These are phyloP conservation scores for Epithele typhae DNA, from an alignment of 768 basidiomycete species.

Conservation along the genomic window DNA sequence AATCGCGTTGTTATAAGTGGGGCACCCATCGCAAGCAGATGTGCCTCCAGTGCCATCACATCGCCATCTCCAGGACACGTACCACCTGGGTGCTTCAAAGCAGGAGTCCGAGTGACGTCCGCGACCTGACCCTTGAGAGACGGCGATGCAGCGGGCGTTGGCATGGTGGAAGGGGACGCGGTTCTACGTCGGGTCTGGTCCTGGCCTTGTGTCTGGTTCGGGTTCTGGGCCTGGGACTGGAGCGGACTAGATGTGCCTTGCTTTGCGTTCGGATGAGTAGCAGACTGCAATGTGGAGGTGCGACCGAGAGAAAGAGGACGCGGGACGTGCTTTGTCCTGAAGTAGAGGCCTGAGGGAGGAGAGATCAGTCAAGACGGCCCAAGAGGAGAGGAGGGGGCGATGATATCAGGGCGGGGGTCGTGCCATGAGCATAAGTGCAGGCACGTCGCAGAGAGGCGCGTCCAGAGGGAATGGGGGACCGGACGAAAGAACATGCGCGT, in stretches of 20 bases:
- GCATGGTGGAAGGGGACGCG: constrained; percentile 19
- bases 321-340: constrained; percentile 75
- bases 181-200: constrained; percentile 11
- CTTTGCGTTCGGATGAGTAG: constrained; percentile 28
- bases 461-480: constrained; percentile 3
- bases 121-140: constrained; percentile 10
- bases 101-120: constrained; percentile 1
- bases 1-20: constrained; percentile 88
- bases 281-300: constrained; percentile 20
- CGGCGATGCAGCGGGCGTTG: constrained; percentile 22
- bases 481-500: constrained; percentile 5
- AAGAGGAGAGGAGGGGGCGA: constrained; percentile 16
- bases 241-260: constrained; percentile 21
- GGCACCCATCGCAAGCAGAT: constrained; percentile 90
- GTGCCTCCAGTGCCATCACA: constrained; percentile 98
- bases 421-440: constrained; percentile 18
- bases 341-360: constrained; percentile 65
- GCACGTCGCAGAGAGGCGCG: constrained; percentile 13
- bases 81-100: constrained; percentile 32
- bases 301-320: constrained; percentile 58
- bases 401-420: constrained; percentile 17
- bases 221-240: constrained; percentile 4
- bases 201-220: constrained; percentile 5
- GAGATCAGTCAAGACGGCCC: constrained; percentile 26
- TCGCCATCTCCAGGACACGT: constrained; percentile 98